These are phyloP conservation scores for Daldinia eschscholtzii DNA, from an alignment of 2,329 filamentous ascomycete genomes.

Conservation along the genomic window DNA sequence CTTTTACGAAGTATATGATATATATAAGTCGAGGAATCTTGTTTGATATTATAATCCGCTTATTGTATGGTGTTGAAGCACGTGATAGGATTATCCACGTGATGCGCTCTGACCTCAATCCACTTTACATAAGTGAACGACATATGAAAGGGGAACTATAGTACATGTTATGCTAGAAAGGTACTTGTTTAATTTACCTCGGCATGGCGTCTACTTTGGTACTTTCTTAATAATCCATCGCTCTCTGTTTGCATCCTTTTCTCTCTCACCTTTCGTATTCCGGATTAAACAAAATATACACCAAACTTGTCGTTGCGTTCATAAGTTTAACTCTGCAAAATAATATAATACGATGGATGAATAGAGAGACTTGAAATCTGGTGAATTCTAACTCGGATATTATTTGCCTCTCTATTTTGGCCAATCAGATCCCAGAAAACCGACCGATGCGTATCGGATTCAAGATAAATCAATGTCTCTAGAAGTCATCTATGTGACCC, in stretches of 20 bases:
- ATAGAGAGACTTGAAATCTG: background rate
- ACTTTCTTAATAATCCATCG: no score
- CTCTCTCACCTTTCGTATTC: background rate
- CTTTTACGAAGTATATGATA: no score
- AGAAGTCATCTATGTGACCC: constrained; percentile 78
- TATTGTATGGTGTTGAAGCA: background rate
- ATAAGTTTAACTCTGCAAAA: background rate
- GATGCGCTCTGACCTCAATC: constrained; percentile 17
- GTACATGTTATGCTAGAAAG: background rate
- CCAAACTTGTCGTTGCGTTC: background rate
- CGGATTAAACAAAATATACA: background rate
- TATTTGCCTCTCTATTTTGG: background rate
- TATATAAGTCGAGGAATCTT: no score
- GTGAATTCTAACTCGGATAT: background rate
- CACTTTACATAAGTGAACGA: background rate
- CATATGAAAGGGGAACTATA: no score
- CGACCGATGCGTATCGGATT: background rate
- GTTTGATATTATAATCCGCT: no score
- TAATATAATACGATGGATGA: background rate
- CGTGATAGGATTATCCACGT: constrained; percentile 20
- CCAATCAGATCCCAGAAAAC: background rate
- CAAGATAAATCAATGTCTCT: constrained; percentile 66
- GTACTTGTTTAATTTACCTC: constrained; percentile 4
- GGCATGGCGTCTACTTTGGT: no score
- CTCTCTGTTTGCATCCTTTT: background rate